phyloP scores from a whole-genome alignment of 805 yeast species.

The Kregervanrija delftensis region DNA sequence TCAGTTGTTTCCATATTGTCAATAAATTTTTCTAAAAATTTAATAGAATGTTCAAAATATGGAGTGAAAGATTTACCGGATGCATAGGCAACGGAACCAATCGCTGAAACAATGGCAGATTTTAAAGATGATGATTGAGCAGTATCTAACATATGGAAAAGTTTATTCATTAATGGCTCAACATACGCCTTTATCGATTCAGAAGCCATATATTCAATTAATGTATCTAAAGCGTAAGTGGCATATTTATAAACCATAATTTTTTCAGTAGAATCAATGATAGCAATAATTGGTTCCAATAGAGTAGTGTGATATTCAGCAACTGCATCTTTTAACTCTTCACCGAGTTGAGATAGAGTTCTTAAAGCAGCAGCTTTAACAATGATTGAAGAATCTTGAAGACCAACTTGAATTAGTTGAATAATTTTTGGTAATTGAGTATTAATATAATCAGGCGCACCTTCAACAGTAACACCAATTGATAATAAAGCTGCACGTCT shows the following conservation, averaged over 20 bases:
- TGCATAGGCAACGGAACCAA: constrained; percentile 96
- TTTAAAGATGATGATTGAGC: constrained; percentile 71
- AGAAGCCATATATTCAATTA: constrained; percentile 85
- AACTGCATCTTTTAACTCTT: constrained; percentile 77
- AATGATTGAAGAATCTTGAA: constrained; percentile 64
- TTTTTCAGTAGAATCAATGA: constrained; percentile 80
- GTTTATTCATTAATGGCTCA: constrained; percentile 84
- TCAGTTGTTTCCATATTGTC: constrained; percentile 57
- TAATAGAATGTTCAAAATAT: constrained; percentile 75
- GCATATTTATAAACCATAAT: constrained; percentile 85
- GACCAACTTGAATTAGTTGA: constrained; percentile 66
- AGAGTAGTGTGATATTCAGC: constrained; percentile 79
- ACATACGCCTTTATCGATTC: constrained; percentile 76
- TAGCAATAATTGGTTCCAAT: constrained; percentile 78
- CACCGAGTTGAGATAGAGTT: constrained; percentile 69
- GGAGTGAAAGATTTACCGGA: constrained; percentile 85
- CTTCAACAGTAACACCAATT: constrained; percentile 76
- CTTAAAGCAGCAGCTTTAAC: constrained; percentile 85
- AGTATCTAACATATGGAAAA: constrained; percentile 73
- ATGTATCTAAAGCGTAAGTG: constrained; percentile 83
- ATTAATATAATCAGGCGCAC: constrained; percentile 89
- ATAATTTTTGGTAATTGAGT: constrained; percentile 68
- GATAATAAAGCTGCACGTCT: constrained; percentile 84
- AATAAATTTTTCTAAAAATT: constrained; percentile 75
- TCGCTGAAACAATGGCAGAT: constrained; percentile 83